Conservation (phyloP, 768 basidiomycete species). For the Hortiboletus flavorubellus region DNA sequence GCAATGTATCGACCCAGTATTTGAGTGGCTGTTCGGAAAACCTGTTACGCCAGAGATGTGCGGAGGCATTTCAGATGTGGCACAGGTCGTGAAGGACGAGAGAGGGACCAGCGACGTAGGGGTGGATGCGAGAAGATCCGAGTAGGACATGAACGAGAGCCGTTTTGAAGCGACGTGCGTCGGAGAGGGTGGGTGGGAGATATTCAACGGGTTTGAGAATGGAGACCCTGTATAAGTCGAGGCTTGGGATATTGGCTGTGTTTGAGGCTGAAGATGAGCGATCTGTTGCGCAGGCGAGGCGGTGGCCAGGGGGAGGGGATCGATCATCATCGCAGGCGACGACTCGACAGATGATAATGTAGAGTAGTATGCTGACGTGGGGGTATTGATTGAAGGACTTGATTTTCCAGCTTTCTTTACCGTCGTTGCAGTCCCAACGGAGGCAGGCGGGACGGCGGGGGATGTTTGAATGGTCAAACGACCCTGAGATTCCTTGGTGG, state of each 20-base stretch:
- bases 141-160: conserved; percentile 86
- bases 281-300: conserved; percentile 23
- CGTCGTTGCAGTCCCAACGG: neutral
- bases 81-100: conserved; percentile 65
- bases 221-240: conserved; percentile 30
- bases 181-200: conserved; percentile 44
- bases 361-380: conserved; percentile 50
- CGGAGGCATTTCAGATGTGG: conserved; percentile 60
- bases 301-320: conserved; percentile 26
- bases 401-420: conserved; percentile 14
- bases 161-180: conserved; percentile 55
- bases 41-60: conserved; percentile 66
- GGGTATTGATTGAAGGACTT: conserved; percentile 37
- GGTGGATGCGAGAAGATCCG: conserved; percentile 76
- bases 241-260: conserved; percentile 16
- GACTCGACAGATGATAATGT: conserved; percentile 36
- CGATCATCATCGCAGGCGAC: conserved; percentile 38
- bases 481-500: conserved; percentile 19
- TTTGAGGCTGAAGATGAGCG: conserved; percentile 16
- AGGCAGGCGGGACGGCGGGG: conserved; percentile 9
- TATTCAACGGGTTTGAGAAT: conserved; percentile 19
- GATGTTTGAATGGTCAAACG: conserved; percentile 26
- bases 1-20: conserved; percentile 24
- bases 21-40: conserved; percentile 32
- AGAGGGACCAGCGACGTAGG: conserved; percentile 72